Evolutionary conservation across 2,329 filamentous ascomycete genomes (phyloP), one percentile per base, ranked within the genome.

Genomic region (Aquanectria penicillioides): DNA sequence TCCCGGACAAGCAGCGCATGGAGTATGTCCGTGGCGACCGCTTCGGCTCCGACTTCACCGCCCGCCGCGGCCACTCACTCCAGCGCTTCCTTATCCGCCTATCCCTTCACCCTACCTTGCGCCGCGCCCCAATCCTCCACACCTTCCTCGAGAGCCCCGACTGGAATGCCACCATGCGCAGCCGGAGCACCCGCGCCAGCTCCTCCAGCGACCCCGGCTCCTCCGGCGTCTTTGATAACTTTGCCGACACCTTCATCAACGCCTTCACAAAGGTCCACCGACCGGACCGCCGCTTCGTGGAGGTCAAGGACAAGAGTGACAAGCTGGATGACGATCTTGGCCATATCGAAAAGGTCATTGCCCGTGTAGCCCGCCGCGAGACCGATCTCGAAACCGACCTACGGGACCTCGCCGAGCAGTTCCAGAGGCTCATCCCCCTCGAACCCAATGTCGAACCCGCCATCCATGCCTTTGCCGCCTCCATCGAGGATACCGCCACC

Each of bases 1-100:
- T 99, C 51, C 95, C 95, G 50, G 95, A 98, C 79, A 99, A 98
- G 83, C 94, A 98, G 82, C 96, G 96, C 78, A 97, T 99, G 92
- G 93, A 97, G 73, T 98, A 98, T 73, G 95, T 98, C 48, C 91
- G 94, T 29, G 95, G 95, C 68, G 94, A 98, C 80, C 90, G 95
- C 63, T 99, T 99, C 77, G 93, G 94, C 8, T 79, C 89, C 46
- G 95, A 98, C 78, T 99, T 99, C 75, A 99, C 93, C 28, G 83
- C 88, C 40, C 89, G 95, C 28, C 88, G 95, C 67, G 93, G 93
- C 47, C 91, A 94, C 81, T 97, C 94, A 4, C 84, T 99, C 49
- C 90, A 96, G 77, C 91, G 95, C 49, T 99, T 99, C 74, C 84
- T 99, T 40, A 87, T 90, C 71, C 91, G 95, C 5, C 82, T 97